Evolutionary conservation across 1,139 yeast species (phyloP).

Genomic region (Candida neerlandica): DNA sequence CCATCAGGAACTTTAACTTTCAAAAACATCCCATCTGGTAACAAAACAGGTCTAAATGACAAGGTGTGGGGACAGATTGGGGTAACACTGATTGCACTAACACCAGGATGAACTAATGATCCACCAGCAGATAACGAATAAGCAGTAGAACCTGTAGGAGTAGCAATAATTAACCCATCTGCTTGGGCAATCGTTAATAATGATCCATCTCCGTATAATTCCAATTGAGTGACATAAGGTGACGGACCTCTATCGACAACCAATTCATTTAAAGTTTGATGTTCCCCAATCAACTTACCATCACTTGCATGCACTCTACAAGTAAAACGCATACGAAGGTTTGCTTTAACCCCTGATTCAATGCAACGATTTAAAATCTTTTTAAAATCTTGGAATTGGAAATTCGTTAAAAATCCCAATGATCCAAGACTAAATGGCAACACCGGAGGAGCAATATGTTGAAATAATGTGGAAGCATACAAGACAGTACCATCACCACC

Average conservation of each 20-base stretch:
- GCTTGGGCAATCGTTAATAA: constrained; percentile 86
- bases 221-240: constrained; percentile 83
- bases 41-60: constrained; percentile 81
- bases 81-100: constrained; percentile 84
- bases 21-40: constrained; percentile 83
- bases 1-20: constrained; percentile 71
- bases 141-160: constrained; percentile 93
- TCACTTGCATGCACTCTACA: constrained; percentile 63
- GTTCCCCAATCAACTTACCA: constrained; percentile 65
- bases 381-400: constrained; percentile 70
- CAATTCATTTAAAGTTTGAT: constrained; percentile 80
- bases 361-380: constrained; percentile 56
- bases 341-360: constrained; percentile 73
- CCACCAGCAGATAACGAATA: constrained; percentile 92
- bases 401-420: constrained; percentile 79
- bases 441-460: constrained; percentile 85
- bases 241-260: constrained; percentile 89
- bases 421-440: constrained; percentile 80
- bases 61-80: constrained; percentile 93
- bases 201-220: constrained; percentile 79
- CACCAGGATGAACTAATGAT: constrained; percentile 85
- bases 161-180: constrained; percentile 84
- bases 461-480: constrained; percentile 77
- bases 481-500: constrained; percentile 94
- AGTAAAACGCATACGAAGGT: constrained; percentile 78